Conservation (phyloP, 176 grass and related monocot species). For the Juncus effusus region DNA sequence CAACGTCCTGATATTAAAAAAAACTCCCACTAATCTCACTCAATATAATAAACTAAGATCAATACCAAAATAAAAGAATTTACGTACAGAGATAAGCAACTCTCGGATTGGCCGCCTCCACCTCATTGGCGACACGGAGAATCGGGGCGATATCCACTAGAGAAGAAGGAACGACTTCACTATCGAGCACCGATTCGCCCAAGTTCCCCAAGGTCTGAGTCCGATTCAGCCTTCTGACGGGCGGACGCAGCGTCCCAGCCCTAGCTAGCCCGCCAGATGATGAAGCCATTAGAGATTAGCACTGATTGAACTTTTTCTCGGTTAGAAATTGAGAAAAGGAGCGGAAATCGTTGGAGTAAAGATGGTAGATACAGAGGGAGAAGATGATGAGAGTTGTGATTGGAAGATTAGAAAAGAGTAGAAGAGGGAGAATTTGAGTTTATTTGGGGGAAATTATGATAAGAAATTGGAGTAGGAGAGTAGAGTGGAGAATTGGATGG, state of each 20-base stretch:
- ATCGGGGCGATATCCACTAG: conserved; percentile 78
- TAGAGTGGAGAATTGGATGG: not conserved
- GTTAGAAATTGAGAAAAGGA: no score
- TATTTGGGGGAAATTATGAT: no score
- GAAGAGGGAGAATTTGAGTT: no score
- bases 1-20: conserved; percentile 6
- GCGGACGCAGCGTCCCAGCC: conserved; percentile 28
- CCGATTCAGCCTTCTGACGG: conserved; percentile 43
- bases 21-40: conserved; percentile 12
- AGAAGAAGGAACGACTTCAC: conserved; percentile 88
- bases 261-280: conserved; percentile 44
- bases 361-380: no score
- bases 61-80: not conserved
- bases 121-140: conserved; percentile 90
- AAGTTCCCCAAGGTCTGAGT: conserved; percentile 76
- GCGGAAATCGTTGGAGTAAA: no score
- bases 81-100: conserved; percentile 94
- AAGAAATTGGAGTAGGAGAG: not conserved
- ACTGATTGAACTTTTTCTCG: no score
- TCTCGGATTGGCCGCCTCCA: conserved; percentile 49
- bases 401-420: no score
- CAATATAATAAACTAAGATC: not conserved
- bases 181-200: conserved; percentile 78
- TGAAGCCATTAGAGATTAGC: conserved; percentile 34
- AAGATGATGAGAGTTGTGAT: no score